phyloP scores from a whole-genome alignment of 495 filamentous ascomycete species.

The Aspergillus leporis region DNA sequence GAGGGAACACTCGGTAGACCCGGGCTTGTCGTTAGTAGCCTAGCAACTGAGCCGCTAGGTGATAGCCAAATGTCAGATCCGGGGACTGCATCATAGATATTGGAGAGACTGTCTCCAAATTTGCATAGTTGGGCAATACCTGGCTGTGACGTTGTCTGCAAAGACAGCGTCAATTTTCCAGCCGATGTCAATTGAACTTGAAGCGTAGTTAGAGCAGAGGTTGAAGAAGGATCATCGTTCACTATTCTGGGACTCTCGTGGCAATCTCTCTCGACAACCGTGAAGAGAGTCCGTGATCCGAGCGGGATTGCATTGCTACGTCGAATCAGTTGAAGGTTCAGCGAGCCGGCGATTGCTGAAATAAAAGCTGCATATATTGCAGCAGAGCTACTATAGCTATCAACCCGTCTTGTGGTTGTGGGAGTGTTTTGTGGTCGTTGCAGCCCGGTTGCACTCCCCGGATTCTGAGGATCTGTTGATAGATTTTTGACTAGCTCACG shows the following conservation, averaged over 20 bases:
- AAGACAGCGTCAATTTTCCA: conserved; percentile 41
- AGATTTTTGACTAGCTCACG: conserved; percentile 42
- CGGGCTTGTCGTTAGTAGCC: conserved; percentile 34
- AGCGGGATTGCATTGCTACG: conserved; percentile 42
- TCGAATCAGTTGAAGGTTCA: conserved; percentile 43
- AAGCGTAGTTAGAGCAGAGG: conserved; percentile 38
- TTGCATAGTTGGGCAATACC: conserved; percentile 38
- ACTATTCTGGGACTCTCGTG: conserved; percentile 32
- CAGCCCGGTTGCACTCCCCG: conserved; percentile 19
- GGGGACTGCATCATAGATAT: conserved; percentile 22
- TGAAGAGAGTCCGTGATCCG: conserved; percentile 47
- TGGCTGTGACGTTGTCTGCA: conserved; percentile 40
- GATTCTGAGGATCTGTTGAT: conserved; percentile 33
- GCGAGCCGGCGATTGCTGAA: conserved; percentile 42
- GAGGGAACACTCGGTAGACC: conserved; percentile 24
- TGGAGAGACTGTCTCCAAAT: conserved; percentile 23
- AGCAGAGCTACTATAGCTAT: conserved; percentile 37
- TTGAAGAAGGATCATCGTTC: conserved; percentile 31
- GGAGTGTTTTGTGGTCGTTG: conserved; percentile 33
- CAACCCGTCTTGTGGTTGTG: conserved; percentile 29
- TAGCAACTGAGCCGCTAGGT: conserved; percentile 50
- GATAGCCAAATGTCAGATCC: conserved; percentile 52
- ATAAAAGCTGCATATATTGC: conserved; percentile 49
- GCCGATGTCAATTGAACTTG: conserved; percentile 39
- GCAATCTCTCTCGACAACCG: conserved; percentile 32